Conservation (phyloP, 2,329 filamentous ascomycete species). For the Botrytis porri region DNA sequence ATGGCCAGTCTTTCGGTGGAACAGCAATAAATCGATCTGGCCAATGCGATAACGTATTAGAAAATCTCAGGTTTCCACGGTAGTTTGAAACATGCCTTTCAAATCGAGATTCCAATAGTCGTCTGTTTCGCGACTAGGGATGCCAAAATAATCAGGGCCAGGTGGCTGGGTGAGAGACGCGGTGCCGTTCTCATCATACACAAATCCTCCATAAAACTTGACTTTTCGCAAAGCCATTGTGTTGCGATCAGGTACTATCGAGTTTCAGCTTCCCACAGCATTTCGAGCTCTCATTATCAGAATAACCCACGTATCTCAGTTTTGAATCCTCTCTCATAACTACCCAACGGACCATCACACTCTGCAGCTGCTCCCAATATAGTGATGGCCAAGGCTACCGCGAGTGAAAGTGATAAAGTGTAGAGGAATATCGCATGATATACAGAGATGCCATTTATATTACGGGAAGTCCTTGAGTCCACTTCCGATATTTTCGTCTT, state of each 20-base stretch:
- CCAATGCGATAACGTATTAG: not conserved
- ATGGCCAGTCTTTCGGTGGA: not conserved
- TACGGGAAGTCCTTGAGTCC: not conserved
- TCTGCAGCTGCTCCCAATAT: not conserved
- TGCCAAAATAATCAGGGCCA: not conserved
- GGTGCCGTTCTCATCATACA: not conserved
- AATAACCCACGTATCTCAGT: not conserved
- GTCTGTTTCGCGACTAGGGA: not conserved
- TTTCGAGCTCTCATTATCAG: not conserved
- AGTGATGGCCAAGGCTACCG: not conserved
- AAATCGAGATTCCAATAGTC: not conserved
- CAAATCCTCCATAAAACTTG: not conserved
- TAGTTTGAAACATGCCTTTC: not conserved
- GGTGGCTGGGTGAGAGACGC: not conserved
- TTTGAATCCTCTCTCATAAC: not conserved
- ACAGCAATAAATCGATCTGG: not conserved
- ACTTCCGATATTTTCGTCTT: not conserved
- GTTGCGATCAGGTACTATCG: not conserved
- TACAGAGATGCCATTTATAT: not conserved
- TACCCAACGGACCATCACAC: not conserved
- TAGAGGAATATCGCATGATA: not conserved
- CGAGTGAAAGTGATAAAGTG: not conserved
- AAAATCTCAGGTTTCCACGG: not conserved
- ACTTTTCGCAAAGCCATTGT: not conserved
- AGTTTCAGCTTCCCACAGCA: not conserved